These are phyloP conservation scores for Aspergillus leporis DNA, from an alignment of 495 filamentous ascomycete genomes.

Conservation along the genomic window DNA sequence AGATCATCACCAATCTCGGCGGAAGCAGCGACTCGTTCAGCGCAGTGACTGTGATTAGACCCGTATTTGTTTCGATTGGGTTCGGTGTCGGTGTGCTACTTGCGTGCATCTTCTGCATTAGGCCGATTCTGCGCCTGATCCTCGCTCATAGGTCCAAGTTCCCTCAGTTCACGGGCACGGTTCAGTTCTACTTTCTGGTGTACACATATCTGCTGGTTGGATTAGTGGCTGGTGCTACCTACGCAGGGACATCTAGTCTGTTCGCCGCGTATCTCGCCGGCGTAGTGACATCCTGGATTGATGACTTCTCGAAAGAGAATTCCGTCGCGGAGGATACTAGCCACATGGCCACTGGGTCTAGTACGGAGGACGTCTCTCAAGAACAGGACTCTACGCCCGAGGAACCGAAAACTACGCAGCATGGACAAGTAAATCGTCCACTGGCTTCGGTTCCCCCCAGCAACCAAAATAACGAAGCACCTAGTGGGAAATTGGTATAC, in stretches of 20 bases:
- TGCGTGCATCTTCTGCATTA: slow-evolving; percentile 43
- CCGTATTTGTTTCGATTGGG: slow-evolving; percentile 58
- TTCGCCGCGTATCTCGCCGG: slow-evolving; percentile 73
- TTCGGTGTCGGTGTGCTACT: slow-evolving; percentile 52
- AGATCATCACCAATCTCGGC: slow-evolving; percentile 58
- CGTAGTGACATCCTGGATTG: slow-evolving; percentile 57
- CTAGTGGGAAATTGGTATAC: slow-evolving; percentile 48
- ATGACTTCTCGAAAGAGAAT: slow-evolving; percentile 20
- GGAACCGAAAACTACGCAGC: not conserved
- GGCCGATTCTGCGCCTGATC: slow-evolving; percentile 32
- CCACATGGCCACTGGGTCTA: not conserved
- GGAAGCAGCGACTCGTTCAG: slow-evolving; percentile 32
- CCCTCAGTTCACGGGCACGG: slow-evolving; percentile 16
- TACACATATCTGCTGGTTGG: slow-evolving; percentile 51
- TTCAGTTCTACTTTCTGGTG: slow-evolving; percentile 37
- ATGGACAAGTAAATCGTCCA: not conserved
- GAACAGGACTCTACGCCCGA: not conserved
- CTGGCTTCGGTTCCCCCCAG: not conserved
- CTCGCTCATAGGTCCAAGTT: slow-evolving; percentile 4
- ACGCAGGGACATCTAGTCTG: slow-evolving; percentile 66
- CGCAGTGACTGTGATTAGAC: slow-evolving; percentile 52
- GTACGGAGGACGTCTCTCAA: not conserved
- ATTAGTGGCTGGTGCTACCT: slow-evolving; percentile 57
- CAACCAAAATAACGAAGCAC: slow-evolving; percentile 3
- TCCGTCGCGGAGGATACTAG: not conserved